Conservation (phyloP, 192 early-diverging fungal species). For the Funneliformis geosporum region DNA sequence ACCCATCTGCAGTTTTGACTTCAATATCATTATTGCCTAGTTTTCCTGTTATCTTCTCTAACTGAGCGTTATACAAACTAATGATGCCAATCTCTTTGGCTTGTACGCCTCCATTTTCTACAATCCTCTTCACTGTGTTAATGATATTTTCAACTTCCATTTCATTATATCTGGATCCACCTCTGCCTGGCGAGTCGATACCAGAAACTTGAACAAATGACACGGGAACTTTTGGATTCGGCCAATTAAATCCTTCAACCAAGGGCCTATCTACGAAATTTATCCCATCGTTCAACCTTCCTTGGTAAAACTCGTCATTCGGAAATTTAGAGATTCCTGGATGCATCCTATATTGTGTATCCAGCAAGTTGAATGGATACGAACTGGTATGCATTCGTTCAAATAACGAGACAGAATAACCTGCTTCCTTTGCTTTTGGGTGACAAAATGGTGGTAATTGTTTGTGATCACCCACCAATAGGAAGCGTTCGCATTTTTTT, state of each 20-base stretch:
- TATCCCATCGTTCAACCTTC: not conserved
- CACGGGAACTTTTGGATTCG: not conserved
- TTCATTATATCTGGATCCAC: not conserved
- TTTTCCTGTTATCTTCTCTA: not conserved
- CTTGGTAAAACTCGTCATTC: not conserved
- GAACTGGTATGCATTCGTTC: not conserved
- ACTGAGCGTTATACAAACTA: conserved; percentile 5
- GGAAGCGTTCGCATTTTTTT: not conserved
- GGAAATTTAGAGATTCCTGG: not conserved
- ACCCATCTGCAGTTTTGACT: conserved; percentile 1
- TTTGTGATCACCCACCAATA: not conserved
- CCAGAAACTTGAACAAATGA: not conserved
- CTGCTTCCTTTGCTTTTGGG: not conserved
- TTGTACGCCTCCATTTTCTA: not conserved
- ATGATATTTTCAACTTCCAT: not conserved
- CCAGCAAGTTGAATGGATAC: not conserved
- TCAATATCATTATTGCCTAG: not conserved
- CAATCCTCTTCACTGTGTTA: not conserved
- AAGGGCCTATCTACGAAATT: not conserved
- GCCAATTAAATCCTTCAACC: not conserved
- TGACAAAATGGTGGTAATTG: not conserved
- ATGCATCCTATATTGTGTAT: not conserved
- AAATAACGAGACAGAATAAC: not conserved
- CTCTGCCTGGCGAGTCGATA: not conserved
- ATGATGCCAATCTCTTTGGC: not conserved